Base-by-base conservation (phyloP, 495 filamentous ascomycete genomes). In the Hypoxylon lienhwacheense region DNA sequence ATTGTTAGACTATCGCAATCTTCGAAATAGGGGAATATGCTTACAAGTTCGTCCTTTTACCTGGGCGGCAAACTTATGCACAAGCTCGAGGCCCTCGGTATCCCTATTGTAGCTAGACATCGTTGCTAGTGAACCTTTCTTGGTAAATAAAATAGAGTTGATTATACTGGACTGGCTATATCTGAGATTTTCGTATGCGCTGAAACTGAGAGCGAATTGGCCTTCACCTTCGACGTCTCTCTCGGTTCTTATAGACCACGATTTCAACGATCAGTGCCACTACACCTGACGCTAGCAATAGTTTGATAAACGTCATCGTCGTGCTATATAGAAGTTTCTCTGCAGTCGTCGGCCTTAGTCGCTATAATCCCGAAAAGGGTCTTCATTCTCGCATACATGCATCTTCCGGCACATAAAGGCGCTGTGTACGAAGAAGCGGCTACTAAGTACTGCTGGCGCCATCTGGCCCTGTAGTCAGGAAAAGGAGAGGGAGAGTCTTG, bases 11-110 rank as follows among this genome's bases (percentile, higher is more conserved):
- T 28, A 14, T 32, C 28, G 25, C 17, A 2, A 7, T 25, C 11
- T 3, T 11, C 5, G 7, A 20, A 12, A 0, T 17, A 15, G 15
- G 15, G 4, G 25, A 11, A 29, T 16, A 29, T 33, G 63, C 66
- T 47, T 52, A 74, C 75, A 67, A 21, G 52, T 66, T 50, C 72
- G 69, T 44, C 63, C 68, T 11, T 68, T 68, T 7, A 75, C 74
- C 12, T 64, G 52, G 17, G 69, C 61, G 22, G 66, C 59, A 39
- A 77, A 74, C 41, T 67, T 53, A 19, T 67, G 47, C 1, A 70
- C 68, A 20, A 76, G 68, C 1, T 65, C 55, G 10, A 56, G 45
- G 20, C 72, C 73, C 5, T 67, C 59, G 5, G 69, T 72, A 3
- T 69, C 45, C 42, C 48, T 49, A 17, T 46, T 22, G 20, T 57